These are phyloP conservation scores for Russula dissimulans DNA, from an alignment of 768 basidiomycete genomes.

Conservation along the genomic window DNA sequence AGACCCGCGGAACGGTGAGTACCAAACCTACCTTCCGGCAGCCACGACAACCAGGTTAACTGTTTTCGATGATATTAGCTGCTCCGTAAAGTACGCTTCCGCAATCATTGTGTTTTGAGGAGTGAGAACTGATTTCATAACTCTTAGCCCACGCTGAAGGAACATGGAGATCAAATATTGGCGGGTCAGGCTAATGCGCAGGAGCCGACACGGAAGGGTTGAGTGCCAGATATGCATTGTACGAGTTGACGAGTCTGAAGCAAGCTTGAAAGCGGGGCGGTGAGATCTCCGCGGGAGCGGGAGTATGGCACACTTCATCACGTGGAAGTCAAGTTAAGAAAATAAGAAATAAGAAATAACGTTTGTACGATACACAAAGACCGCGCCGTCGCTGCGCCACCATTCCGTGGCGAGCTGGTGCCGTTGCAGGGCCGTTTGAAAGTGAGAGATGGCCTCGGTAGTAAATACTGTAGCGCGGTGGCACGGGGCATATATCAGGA, in stretches of 20 bases:
- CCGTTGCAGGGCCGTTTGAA: too few species aligned
- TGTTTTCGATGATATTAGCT: neutral
- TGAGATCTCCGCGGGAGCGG: too few species aligned
- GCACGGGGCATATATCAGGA: neutral
- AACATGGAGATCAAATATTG: conserved; percentile 45
- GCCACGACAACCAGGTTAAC: neutral
- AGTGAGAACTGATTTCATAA: neutral
- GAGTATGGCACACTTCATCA: too few species aligned
- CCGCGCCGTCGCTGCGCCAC: too few species aligned
- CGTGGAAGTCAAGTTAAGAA: too few species aligned
- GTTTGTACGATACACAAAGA: too few species aligned
- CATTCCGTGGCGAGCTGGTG: neutral
- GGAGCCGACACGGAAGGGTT: conserved; percentile 12
- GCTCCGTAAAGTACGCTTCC: conserved; percentile 12
- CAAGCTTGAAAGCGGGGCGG: too few species aligned
- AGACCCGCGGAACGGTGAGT: conserved; percentile 15
- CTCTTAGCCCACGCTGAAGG: conserved; percentile 34
- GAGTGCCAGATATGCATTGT: neutral
- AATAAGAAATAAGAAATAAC: too few species aligned
- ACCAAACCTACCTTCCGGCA: neutral
- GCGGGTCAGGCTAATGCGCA: conserved; percentile 32
- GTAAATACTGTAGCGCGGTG: too few species aligned
- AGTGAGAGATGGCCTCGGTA: neutral
- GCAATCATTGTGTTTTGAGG: neutral
- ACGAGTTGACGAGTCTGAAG: too few species aligned